These are phyloP conservation scores for Hypoxylon sp. DNA, from an alignment of 2,329 filamentous ascomycete genomes.

Conservation along the genomic window DNA sequence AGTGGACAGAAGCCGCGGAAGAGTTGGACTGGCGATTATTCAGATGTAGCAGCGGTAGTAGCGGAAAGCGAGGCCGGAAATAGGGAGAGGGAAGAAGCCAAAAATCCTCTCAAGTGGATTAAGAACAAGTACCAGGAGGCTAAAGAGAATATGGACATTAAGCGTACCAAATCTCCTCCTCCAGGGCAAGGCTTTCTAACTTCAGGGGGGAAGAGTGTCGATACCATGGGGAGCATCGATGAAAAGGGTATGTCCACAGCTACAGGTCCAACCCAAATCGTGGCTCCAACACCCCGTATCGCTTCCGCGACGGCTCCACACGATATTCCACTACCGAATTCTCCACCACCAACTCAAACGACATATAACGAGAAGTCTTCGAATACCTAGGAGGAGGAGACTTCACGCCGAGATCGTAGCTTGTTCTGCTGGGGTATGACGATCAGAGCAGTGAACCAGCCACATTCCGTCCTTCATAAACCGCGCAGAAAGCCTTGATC, in stretches of 20 bases:
- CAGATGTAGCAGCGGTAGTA: constrained; percentile 61
- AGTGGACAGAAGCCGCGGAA: constrained; percentile 68
- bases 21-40: constrained; percentile 67
- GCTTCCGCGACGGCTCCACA: constrained; percentile 44
- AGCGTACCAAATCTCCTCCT: constrained; percentile 71
- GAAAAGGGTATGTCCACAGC: constrained; percentile 49
- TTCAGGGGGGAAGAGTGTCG: constrained; percentile 64
- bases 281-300: constrained; percentile 13
- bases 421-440: constrained; percentile 32
- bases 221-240: constrained; percentile 62
- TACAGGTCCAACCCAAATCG: constrained; percentile 19
- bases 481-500: constrained; percentile 20
- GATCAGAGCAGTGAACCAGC: constrained; percentile 29
- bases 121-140: constrained; percentile 73
- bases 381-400: constrained; percentile 45
- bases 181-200: constrained; percentile 54
- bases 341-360: constrained; percentile 50
- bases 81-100: constrained; percentile 65
- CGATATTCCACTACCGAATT: constrained; percentile 50
- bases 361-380: constrained; percentile 48
- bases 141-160: constrained; percentile 69
- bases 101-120: constrained; percentile 71
- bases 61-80: constrained; percentile 58
- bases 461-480: constrained; percentile 15
- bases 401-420: constrained; percentile 29